A percentile compares a stretch with the other conserved stretches of the same genome.
These are phyloP conservation scores for Trichosporon coremiiforme DNA, from an alignment of 1,284 basidiomycete genomes.

Conservation along the genomic window DNA sequence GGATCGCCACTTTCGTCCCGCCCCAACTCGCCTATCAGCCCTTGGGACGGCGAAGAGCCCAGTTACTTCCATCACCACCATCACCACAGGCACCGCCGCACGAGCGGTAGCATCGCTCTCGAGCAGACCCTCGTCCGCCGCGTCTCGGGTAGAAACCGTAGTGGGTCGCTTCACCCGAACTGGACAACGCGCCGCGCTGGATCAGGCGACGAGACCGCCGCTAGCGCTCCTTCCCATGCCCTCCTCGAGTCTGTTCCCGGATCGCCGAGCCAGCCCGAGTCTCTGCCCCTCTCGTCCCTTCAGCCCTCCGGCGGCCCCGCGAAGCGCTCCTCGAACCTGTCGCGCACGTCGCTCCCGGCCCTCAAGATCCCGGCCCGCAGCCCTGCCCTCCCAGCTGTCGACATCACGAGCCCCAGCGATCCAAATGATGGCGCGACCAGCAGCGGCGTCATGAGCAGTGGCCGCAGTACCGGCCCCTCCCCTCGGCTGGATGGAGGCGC, in stretches of 20 bases:
- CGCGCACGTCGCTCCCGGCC: background rate
- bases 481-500: background rate
- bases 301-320: background rate
- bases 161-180: conserved; percentile 7
- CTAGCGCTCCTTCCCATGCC: background rate
- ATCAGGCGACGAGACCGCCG: background rate
- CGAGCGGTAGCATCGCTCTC: background rate
- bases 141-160: conserved; percentile 6
- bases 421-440: background rate
- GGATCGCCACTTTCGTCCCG: conserved; percentile 21
- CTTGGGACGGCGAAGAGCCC: conserved; percentile 3
- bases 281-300: background rate
- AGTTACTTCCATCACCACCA: conserved; percentile 24
- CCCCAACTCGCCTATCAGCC: conserved; percentile 3
- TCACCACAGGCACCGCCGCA: conserved; percentile 23
- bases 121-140: conserved; percentile 4
- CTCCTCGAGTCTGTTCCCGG: conserved; percentile 16
- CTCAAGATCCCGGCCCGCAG: background rate
- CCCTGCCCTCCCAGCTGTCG: background rate
- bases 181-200: background rate
- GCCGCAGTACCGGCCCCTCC: too few species aligned
- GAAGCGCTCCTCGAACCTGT: background rate
- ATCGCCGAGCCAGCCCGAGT: conserved; percentile 3
- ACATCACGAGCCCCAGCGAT: background rate
- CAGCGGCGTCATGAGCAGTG: background rate